phyloP scores from a whole-genome alignment of 1,284 basidiomycete species.

The Xanthoconium separans region DNA sequence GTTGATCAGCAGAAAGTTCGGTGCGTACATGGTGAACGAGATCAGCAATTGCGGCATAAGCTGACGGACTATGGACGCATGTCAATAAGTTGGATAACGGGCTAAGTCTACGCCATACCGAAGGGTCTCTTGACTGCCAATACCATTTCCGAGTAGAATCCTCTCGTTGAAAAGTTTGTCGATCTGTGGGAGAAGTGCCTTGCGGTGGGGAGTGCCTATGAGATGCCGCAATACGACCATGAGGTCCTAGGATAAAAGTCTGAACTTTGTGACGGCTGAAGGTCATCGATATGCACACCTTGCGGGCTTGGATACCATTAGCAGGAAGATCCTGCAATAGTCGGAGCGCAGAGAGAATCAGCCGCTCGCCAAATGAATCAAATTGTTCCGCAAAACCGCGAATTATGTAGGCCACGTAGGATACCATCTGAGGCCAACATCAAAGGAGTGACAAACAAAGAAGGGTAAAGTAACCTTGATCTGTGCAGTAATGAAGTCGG shows the following conservation, averaged over 20 bases:
- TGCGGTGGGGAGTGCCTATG: constrained; percentile 78
- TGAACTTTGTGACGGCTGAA: neutral
- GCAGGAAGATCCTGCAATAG: constrained; percentile 94
- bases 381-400: constrained; percentile 71
- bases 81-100: constrained; percentile 9
- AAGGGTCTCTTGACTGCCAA: constrained; percentile 81
- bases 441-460: neutral
- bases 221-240: constrained; percentile 94
- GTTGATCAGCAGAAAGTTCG: constrained; percentile 80
- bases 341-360: constrained; percentile 82
- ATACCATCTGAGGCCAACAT: constrained; percentile 67
- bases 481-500: constrained; percentile 90
- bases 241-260: constrained; percentile 64
- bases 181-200: constrained; percentile 81
- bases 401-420: constrained; percentile 90
- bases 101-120: constrained; percentile 45
- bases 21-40: constrained; percentile 89
- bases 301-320: constrained; percentile 80
- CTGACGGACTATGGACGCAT: constrained; percentile 58
- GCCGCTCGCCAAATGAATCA: constrained; percentile 77
- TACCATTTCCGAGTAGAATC: constrained; percentile 85
- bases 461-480: constrained; percentile 66
- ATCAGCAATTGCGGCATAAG: constrained; percentile 91
- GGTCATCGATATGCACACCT: constrained; percentile 43
- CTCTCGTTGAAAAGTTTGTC: constrained; percentile 91